Conservation (phyloP, 495 filamentous ascomycete species). For the Neurospora sp. region DNA sequence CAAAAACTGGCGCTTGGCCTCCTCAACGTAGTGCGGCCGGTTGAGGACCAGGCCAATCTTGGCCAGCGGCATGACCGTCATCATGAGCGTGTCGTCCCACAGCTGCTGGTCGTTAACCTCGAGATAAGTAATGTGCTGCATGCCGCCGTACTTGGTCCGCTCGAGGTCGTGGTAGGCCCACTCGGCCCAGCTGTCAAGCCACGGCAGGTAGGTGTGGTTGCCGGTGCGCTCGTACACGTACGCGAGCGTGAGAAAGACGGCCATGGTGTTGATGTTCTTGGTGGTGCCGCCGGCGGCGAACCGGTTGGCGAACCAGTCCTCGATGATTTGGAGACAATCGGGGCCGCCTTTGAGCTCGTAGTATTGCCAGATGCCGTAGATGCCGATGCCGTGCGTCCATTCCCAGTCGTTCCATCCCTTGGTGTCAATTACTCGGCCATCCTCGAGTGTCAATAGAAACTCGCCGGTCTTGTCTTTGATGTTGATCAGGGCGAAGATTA, state of each 20-base stretch:
- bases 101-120: constrained; percentile 56
- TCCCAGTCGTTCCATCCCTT: constrained; percentile 74
- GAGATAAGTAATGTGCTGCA: constrained; percentile 64
- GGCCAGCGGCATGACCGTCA: constrained; percentile 65
- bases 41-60: constrained; percentile 61
- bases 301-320: constrained; percentile 55
- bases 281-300: constrained; percentile 59
- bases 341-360: constrained; percentile 51
- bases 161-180: constrained; percentile 66
- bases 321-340: constrained; percentile 45
- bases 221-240: constrained; percentile 58
- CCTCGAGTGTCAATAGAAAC: constrained; percentile 54
- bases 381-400: constrained; percentile 70
- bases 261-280: constrained; percentile 79
- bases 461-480: constrained; percentile 60
- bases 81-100: constrained; percentile 76
- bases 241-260: constrained; percentile 59
- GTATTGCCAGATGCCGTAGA: constrained; percentile 73
- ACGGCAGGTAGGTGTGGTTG: constrained; percentile 51
- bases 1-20: constrained; percentile 64
- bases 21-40: constrained; percentile 56
- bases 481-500: constrained; percentile 59
- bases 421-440: constrained; percentile 67
- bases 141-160: constrained; percentile 58
- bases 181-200: constrained; percentile 65